A percentile compares a stretch with the other conserved stretches of the same genome.
Evolutionary conservation across 169 alveolate genomes (phyloP).

Genomic region (Cryptosporidium xiaoi): DNA sequence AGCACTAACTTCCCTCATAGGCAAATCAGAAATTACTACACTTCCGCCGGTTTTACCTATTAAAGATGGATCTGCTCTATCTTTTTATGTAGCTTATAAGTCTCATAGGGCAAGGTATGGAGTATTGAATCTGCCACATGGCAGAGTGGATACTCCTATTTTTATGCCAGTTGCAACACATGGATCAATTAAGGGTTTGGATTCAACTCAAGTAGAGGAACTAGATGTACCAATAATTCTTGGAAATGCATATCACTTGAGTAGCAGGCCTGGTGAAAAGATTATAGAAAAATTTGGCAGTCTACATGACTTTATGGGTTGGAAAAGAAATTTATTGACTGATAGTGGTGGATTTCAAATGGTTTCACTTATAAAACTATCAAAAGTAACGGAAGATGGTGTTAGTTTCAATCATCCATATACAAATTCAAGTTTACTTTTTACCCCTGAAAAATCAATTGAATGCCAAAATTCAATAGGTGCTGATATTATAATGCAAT

Average conservation of each 20-base stretch:
- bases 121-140: slow-evolving; percentile 93
- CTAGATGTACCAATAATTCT: slow-evolving; percentile 89
- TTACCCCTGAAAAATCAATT: slow-evolving; percentile 97
- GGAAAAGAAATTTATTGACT: slow-evolving; percentile 94
- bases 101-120: slow-evolving; percentile 93
- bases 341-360: slow-evolving; percentile 98
- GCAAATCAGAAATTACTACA: background rate
- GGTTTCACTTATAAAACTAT: slow-evolving; percentile 91
- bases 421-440: slow-evolving; percentile 83
- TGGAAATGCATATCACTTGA: slow-evolving; percentile 97
- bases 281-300: slow-evolving; percentile 91
- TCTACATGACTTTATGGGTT: slow-evolving; percentile 92
- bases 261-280: slow-evolving; percentile 94
- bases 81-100: slow-evolving; percentile 74
- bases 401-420: slow-evolving; percentile 92
- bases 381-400: slow-evolving; percentile 94
- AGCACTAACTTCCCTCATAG: background rate
- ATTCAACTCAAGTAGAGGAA: slow-evolving; percentile 82
- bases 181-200: slow-evolving; percentile 93
- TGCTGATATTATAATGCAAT: slow-evolving; percentile 97
- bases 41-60: slow-evolving; percentile 41
- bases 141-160: slow-evolving; percentile 95
- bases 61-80: slow-evolving; percentile 21
- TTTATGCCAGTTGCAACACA: slow-evolving; percentile 99
- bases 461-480: slow-evolving; percentile 93